Base-by-base conservation (phyloP, 805 yeast genomes). In the Candida suzukii region DNA sequence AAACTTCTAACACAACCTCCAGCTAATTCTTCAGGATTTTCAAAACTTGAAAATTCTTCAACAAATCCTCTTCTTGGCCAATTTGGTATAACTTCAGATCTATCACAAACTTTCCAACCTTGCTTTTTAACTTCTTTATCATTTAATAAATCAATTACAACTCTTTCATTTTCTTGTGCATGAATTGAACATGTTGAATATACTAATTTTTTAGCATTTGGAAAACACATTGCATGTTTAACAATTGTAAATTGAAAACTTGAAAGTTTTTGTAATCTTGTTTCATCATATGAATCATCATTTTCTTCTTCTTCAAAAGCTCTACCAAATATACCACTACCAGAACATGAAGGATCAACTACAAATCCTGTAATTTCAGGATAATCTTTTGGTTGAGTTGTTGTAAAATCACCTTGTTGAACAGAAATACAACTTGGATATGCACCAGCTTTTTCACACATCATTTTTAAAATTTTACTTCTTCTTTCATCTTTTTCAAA, bases 321-420 rank as follows among this genome's bases (percentile, higher is more conserved):
- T 29, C 95, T 67, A n/a, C 97, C 96, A 66, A 91, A 91, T 33
- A 93, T 93, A 3, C 99, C 99, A 37, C 95, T 83, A 0, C 99
- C 99, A 20, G 96, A 88, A 60, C 99, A 93, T 3, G 96, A 87
- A 0, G 99, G 99, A 60, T 93, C 99, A 3, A 93, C 95, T 2
- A 93, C 70, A 33, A 93, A 64, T 0, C 95, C 96, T 0, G 87
- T 80, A 4, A 88, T 83, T 16, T 75, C 72, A 1, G 72, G 66
- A 46, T 69, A 85, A 36, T 81, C 83, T 1, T 51, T 51, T 0
- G 93, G 85, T 20, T 71, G 66, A 2, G 75, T 63, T 3, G 68
- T 55, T 10, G 88, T 81, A 56, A 85, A 85, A 60, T 85, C 95
- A 24, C 65, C 68, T 22, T 69, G 67, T 17, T 62, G 59, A 22